Evolutionary conservation across 345 rosid genomes (phyloP).

Genomic region (Pistacia atlantica): DNA sequence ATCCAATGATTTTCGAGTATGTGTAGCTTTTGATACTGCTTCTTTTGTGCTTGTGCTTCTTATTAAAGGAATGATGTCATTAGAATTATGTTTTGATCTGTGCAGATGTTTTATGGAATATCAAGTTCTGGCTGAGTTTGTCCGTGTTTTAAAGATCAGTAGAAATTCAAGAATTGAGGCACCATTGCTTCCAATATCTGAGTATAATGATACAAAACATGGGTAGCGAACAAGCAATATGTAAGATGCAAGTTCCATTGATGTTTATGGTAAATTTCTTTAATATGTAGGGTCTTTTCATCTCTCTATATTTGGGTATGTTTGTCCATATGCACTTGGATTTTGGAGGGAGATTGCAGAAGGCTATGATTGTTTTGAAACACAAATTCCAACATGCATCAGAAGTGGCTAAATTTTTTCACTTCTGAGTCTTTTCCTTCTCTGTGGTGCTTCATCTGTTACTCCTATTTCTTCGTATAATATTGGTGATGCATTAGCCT

Average conservation of each 20-base stretch:
- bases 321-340: not conserved
- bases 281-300: not conserved
- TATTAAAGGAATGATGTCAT: not conserved
- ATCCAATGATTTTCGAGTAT: slow-evolving; percentile 62
- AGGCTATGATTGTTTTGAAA: not conserved
- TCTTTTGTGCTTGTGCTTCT: slow-evolving; percentile 11
- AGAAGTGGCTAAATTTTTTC: not conserved
- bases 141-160: slow-evolving; percentile 49
- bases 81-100: not conserved
- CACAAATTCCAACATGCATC: not conserved
- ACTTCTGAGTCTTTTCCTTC: not conserved
- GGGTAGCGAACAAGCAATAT: slow-evolving; percentile 56
- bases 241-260: slow-evolving; percentile 41
- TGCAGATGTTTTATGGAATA: slow-evolving; percentile 67
- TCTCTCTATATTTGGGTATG: slow-evolving; percentile 9
- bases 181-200: slow-evolving; percentile 61
- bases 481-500: slow-evolving; percentile 13
- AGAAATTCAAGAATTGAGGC: slow-evolving; percentile 56
- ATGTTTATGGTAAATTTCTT: slow-evolving; percentile 26
- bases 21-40: not conserved
- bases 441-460: slow-evolving; percentile 6
- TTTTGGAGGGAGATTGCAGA: not conserved
- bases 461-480: slow-evolving; percentile 2
- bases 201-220: slow-evolving; percentile 74
- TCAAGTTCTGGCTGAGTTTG: slow-evolving; percentile 68